Conservation (phyloP, 495 filamentous ascomycete species). For the Amniculicola lignicola region DNA sequence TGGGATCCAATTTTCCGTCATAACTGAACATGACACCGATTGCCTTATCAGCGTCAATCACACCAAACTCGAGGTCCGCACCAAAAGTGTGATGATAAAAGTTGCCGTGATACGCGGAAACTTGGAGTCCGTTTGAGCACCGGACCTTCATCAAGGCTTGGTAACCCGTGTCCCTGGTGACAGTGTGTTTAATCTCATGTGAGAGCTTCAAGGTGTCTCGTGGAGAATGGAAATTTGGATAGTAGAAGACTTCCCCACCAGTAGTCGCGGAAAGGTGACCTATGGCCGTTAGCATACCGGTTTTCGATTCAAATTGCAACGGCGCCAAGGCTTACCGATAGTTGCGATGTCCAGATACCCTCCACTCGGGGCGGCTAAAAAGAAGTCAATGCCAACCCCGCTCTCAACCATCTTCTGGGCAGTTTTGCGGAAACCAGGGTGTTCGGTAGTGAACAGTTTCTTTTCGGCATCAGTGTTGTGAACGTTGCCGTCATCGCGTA, state of each 20-base stretch:
- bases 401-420: slow-evolving; percentile 84
- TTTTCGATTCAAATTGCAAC: neutral
- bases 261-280: slow-evolving; percentile 72
- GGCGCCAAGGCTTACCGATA: slow-evolving; percentile 60
- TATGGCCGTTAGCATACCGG: slow-evolving; percentile 33
- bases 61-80: slow-evolving; percentile 91
- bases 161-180: slow-evolving; percentile 91
- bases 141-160: slow-evolving; percentile 98
- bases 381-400: slow-evolving; percentile 89
- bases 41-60: slow-evolving; percentile 90
- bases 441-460: slow-evolving; percentile 86
- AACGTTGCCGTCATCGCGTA: slow-evolving; percentile 84
- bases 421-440: slow-evolving; percentile 75
- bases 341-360: slow-evolving; percentile 94
- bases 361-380: slow-evolving; percentile 83
- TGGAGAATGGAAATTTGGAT: slow-evolving; percentile 87
- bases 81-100: slow-evolving; percentile 93
- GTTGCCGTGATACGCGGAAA: slow-evolving; percentile 90
- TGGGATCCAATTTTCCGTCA: slow-evolving; percentile 93
- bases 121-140: slow-evolving; percentile 93
- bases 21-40: slow-evolving; percentile 91
- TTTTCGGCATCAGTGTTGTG: slow-evolving; percentile 86
- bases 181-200: slow-evolving; percentile 78
- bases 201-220: slow-evolving; percentile 81
- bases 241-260: slow-evolving; percentile 92